phyloP scores from a whole-genome alignment of 208 protist species.

The Leishmania major region DNA sequence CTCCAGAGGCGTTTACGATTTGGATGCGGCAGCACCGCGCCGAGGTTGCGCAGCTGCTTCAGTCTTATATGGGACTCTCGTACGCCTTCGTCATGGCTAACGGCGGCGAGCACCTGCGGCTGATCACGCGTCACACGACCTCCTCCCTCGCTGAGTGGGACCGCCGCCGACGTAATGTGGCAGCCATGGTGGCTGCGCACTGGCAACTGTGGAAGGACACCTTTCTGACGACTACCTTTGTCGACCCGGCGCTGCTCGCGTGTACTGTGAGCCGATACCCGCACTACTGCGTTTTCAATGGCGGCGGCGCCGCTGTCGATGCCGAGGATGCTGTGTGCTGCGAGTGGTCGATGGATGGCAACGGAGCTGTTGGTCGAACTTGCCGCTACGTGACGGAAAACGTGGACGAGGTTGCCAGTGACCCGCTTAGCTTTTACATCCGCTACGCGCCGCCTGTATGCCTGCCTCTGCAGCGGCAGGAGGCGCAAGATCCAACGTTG shows the following conservation, averaged over 20 bases:
- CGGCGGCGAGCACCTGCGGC: conserved; percentile 24
- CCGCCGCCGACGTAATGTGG: conserved; percentile 25
- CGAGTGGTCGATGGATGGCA: conserved; percentile 34
- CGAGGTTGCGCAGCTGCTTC: conserved; percentile 27
- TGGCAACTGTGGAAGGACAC: conserved; percentile 31
- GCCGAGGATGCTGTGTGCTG: conserved; percentile 16
- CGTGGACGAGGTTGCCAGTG: conserved; percentile 38
- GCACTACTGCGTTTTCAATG: conserved; percentile 27
- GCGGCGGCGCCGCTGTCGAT: not conserved
- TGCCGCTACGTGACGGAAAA: conserved; percentile 26
- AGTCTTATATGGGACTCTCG: conserved; percentile 18
- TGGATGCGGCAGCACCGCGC: conserved; percentile 31
- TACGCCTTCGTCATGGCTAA: conserved; percentile 34
- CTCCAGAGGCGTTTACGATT: conserved; percentile 24
- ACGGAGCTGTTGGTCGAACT: conserved; percentile 37
- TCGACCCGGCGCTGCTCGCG: conserved; percentile 49
- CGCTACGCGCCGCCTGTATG: conserved; percentile 57
- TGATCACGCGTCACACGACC: conserved; percentile 18
- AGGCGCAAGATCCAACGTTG: conserved; percentile 4
- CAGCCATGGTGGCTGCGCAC: conserved; percentile 19
- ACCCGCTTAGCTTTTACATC: conserved; percentile 56
- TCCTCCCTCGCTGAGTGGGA: conserved; percentile 20
- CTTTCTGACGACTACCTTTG: conserved; percentile 43
- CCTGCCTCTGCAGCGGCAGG: conserved; percentile 33
- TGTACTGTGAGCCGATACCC: conserved; percentile 18